Conservation (phyloP, 1,284 basidiomycete genomes). For the Coniferiporia sulphurascens region DNA sequence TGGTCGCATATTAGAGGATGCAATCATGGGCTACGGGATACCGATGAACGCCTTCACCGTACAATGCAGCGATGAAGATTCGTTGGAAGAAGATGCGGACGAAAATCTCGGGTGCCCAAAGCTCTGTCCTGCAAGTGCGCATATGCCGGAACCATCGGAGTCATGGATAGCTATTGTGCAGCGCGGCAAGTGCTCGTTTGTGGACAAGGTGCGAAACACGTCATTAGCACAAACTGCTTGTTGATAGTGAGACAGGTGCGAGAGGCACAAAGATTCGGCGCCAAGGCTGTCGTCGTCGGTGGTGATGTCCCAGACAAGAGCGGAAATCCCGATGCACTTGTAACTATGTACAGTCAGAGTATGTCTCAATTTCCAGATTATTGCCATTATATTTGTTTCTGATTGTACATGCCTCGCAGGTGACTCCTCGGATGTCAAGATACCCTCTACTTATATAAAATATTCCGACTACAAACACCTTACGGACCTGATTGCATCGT, state of each 20-base stretch:
- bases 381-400: slow-evolving; percentile 7
- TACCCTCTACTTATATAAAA: slow-evolving; percentile 70
- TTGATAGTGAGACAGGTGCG: slow-evolving; percentile 31
- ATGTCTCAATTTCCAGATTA: slow-evolving; percentile 21
- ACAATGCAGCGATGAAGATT: slow-evolving; percentile 39
- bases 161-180: slow-evolving; percentile 85
- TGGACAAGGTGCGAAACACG: slow-evolving; percentile 59
- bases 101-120: slow-evolving; percentile 59
- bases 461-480: slow-evolving; percentile 65
- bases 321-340: slow-evolving; percentile 69
- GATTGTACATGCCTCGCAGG: slow-evolving; percentile 35
- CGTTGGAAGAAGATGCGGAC: not conserved
- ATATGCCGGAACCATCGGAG: slow-evolving; percentile 53
- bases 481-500: slow-evolving; percentile 52
- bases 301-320: slow-evolving; percentile 64
- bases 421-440: slow-evolving; percentile 68
- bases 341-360: slow-evolving; percentile 90
- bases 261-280: slow-evolving; percentile 80
- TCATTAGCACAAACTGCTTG: not conserved
- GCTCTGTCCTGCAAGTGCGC: slow-evolving; percentile 50
- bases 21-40: slow-evolving; percentile 73
- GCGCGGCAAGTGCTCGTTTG: slow-evolving; percentile 83
- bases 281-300: slow-evolving; percentile 83
- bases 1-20: slow-evolving; percentile 63
- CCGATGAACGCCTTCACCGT: slow-evolving; percentile 68